Conservation (phyloP, 2,329 filamentous ascomycete genomes). For the Fusarium scirpi region DNA sequence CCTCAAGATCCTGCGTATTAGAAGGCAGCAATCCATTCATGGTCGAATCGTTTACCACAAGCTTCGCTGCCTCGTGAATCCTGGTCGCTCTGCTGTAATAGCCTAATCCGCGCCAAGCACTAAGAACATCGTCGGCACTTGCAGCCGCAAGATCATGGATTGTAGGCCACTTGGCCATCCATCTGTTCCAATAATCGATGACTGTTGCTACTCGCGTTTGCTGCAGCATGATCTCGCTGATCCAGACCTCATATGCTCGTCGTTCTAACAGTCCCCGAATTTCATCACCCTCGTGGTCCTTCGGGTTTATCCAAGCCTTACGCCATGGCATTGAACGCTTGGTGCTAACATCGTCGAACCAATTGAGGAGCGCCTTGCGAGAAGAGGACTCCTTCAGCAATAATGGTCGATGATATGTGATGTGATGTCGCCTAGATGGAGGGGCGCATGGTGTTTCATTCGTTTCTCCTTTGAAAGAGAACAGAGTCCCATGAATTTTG, state of each 20-base stretch:
- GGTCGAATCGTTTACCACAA: slow-evolving; percentile 57
- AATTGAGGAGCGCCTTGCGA: slow-evolving; percentile 57
- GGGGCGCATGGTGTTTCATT: slow-evolving; percentile 24
- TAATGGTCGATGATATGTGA: slow-evolving; percentile 63
- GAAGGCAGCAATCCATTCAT: slow-evolving; percentile 64
- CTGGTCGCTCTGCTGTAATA: slow-evolving; percentile 74
- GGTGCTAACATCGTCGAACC: slow-evolving; percentile 63
- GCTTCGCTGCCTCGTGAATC: slow-evolving; percentile 67
- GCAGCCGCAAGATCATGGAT: slow-evolving; percentile 67
- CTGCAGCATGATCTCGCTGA: slow-evolving; percentile 75
- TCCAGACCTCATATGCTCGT: slow-evolving; percentile 74
- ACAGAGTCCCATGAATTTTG: slow-evolving; percentile 35
- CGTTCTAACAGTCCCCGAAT: slow-evolving; percentile 60
- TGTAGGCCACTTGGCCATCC: slow-evolving; percentile 71
- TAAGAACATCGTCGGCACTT: slow-evolving; percentile 65
- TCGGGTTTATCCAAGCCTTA: slow-evolving; percentile 66
- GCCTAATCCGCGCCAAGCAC: slow-evolving; percentile 70
- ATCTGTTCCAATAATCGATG: slow-evolving; percentile 72
- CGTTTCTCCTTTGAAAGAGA: slow-evolving; percentile 15
- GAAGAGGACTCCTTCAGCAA: slow-evolving; percentile 56
- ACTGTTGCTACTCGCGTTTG: slow-evolving; percentile 73
- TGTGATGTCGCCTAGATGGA: slow-evolving; percentile 50
- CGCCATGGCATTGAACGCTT: slow-evolving; percentile 70
- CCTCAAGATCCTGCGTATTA: slow-evolving; percentile 59
- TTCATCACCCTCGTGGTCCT: slow-evolving; percentile 44